A percentile compares a stretch with the other conserved stretches of the same genome.
Conservation (phyloP, 257 asterid genomes). For the Gentiana straminea region DNA sequence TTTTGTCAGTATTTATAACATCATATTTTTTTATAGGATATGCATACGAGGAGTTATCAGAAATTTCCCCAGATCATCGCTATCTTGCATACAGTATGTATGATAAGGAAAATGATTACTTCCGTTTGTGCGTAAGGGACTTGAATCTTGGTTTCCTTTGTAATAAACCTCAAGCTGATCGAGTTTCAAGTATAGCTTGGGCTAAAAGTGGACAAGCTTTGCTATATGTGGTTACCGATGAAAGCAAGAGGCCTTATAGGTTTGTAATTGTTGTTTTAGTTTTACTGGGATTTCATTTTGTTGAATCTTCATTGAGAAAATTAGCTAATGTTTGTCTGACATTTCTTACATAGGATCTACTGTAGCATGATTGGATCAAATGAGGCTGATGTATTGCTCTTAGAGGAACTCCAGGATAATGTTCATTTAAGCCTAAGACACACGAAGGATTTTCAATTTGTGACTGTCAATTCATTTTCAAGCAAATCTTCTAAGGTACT, state of each 20-base stretch:
- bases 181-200: slow-evolving; percentile 90
- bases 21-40: slow-evolving; percentile 39
- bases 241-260: slow-evolving; percentile 82
- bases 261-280: slow-evolving; percentile 21
- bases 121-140: slow-evolving; percentile 66
- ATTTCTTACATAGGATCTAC: slow-evolving; percentile 47
- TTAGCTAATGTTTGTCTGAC: slow-evolving; percentile 5
- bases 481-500: slow-evolving; percentile 77
- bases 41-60: slow-evolving; percentile 86
- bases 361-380: slow-evolving; percentile 68
- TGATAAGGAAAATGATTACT: slow-evolving; percentile 76
- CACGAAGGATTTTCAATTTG: slow-evolving; percentile 70
- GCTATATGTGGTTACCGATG: slow-evolving; percentile 74
- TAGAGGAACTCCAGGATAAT: slow-evolving; percentile 67
- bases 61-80: slow-evolving; percentile 89
- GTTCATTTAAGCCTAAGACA: slow-evolving; percentile 52
- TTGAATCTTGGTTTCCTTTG: slow-evolving; percentile 75
- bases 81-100: slow-evolving; percentile 94
- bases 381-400: slow-evolving; percentile 54
- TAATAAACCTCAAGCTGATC: slow-evolving; percentile 64
- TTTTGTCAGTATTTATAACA: neutral
- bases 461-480: slow-evolving; percentile 57
- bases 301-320: slow-evolving; percentile 4
- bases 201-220: slow-evolving; percentile 76
- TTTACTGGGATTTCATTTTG: slow-evolving; percentile 1